phyloP scores from a whole-genome alignment of 768 basidiomycete genomes.

The Omphalotus guepiniiformis region DNA sequence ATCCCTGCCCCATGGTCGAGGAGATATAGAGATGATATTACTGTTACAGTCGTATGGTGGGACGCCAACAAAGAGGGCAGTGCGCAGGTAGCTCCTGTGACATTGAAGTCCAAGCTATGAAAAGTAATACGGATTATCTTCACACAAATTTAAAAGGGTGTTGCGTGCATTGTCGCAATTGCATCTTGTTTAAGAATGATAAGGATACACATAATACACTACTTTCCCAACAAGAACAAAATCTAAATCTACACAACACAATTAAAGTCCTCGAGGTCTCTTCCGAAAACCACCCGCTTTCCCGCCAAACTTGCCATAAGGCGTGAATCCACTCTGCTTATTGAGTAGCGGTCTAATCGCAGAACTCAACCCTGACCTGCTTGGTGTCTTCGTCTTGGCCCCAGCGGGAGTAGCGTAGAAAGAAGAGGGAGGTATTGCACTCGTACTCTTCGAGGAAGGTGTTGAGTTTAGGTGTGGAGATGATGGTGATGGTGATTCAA shows the following conservation, averaged over 20 bases:
- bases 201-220: too few relatives aligned
- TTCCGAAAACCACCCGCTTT: too few relatives aligned
- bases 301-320: too few relatives aligned
- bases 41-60: conserved; percentile 85
- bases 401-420: conserved; percentile 37
- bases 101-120: conserved; percentile 51
- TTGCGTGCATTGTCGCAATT: too few relatives aligned
- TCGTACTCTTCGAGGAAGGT: conserved; percentile 19
- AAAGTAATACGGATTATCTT: conserved; percentile 1
- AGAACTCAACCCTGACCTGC: too few relatives aligned
- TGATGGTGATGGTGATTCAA: conserved; percentile 28
- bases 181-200: too few relatives aligned
- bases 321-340: too few relatives aligned
- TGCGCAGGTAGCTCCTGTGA: conserved; percentile 24
- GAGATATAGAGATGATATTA: conserved; percentile 79
- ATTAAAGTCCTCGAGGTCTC: too few relatives aligned
- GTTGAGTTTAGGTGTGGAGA: conserved; percentile 21
- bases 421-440: conserved; percentile 23
- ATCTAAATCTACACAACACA: too few relatives aligned
- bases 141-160: too few relatives aligned
- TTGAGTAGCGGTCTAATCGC: too few relatives aligned
- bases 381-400: conserved; percentile 32
- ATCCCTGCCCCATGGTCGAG: conserved; percentile 80
- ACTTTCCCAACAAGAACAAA: too few relatives aligned
- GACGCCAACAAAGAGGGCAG: conserved; percentile 55